Evolutionary conservation across 2,329 filamentous ascomycete species (phyloP), one percentile per base, ranked within the genome.

Genomic region (Tolypocladium cylindrosporum): DNA sequence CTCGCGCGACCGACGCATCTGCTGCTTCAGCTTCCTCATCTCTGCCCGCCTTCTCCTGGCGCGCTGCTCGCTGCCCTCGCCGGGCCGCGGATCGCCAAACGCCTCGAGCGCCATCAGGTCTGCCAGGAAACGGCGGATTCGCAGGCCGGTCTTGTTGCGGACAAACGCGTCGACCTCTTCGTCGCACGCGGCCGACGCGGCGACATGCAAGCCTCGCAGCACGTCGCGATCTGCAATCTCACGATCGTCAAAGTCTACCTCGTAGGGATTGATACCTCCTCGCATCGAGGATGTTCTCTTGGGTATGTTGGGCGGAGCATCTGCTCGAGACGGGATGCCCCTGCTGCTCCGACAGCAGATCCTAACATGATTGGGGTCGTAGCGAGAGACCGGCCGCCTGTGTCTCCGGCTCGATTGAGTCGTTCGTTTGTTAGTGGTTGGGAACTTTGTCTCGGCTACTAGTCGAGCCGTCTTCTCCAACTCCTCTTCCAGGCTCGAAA

Each of bases 181-280:
- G 57, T 84, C 77, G 55, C 80, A 82, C 5, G 81, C 81, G 13
- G 82, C 82, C 6, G 78, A 78, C 37, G 79, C 76, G 6, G 80
- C 81, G 43, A 84, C 75, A 59, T 80, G 78, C 13, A 85, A 69
- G 0, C 82, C 82, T 55, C 76, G 73, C 54, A 84, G 73, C 3
- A 85, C 77, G 63, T 82, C 79, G 52, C 74, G 72, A 63, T 84
- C 77, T 31, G 68, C 69, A 37, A 82, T 75, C 41, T 72, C 65
- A 14, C 63, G 62, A 57, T 77, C 73, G 9, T 73, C 70, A n/a
- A 69, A 63, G 36, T 72, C 71, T 21, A 60, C 41, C 5, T 64
- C 63, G 10, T 60, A 55, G 19, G 61, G 66, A 41, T 57, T 59
- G 24, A 63, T 56, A 34, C 58, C 67, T 19, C 60, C 63, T 41